These are phyloP conservation scores for Aphanomyces euteiches DNA, from an alignment of 352 stramenopile genomes.

Conservation along the genomic window DNA sequence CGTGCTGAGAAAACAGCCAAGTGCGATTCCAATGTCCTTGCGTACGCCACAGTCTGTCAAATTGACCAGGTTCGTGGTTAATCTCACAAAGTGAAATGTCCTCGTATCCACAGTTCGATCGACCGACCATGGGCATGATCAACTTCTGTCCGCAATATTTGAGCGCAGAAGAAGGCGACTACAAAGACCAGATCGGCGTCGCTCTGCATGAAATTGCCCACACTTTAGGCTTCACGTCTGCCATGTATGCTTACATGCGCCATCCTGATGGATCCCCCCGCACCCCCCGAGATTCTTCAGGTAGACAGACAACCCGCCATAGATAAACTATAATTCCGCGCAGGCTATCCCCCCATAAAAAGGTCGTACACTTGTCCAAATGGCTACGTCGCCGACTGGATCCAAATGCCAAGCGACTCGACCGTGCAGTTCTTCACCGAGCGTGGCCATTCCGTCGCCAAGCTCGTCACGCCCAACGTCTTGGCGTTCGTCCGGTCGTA, in stretches of 20 bases:
- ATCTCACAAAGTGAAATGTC: too few species aligned
- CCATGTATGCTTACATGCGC: conserved; percentile 25
- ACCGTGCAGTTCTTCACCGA: conserved; percentile 16
- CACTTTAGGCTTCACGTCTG: conserved; percentile 28
- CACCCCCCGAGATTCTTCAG: not conserved
- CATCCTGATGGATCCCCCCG: conserved; percentile 18
- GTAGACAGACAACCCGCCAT: too few species aligned
- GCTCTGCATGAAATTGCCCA: conserved; percentile 32
- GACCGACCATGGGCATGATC: conserved; percentile 34
- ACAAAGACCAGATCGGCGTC: conserved; percentile 6
- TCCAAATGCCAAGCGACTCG: not conserved
- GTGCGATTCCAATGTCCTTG: conserved; percentile 51
- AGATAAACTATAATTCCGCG: too few species aligned
- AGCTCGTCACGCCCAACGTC: conserved; percentile 22
- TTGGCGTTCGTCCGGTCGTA: not conserved
- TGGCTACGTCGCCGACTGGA: conserved; percentile 1
- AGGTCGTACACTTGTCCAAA: conserved; percentile 7
- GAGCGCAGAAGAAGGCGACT: not conserved
- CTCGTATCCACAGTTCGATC: conserved; percentile 42
- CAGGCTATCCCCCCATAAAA: not conserved
- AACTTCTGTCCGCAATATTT: conserved; percentile 32
- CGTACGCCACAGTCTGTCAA: conserved; percentile 75
- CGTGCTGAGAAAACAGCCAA: conserved; percentile 47
- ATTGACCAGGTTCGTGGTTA: conserved; percentile 49
- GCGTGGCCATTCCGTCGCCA: conserved; percentile 10